These are phyloP conservation scores for Oryza meyeriana DNA, from an alignment of 176 grass and related monocot genomes.

Conservation along the genomic window DNA sequence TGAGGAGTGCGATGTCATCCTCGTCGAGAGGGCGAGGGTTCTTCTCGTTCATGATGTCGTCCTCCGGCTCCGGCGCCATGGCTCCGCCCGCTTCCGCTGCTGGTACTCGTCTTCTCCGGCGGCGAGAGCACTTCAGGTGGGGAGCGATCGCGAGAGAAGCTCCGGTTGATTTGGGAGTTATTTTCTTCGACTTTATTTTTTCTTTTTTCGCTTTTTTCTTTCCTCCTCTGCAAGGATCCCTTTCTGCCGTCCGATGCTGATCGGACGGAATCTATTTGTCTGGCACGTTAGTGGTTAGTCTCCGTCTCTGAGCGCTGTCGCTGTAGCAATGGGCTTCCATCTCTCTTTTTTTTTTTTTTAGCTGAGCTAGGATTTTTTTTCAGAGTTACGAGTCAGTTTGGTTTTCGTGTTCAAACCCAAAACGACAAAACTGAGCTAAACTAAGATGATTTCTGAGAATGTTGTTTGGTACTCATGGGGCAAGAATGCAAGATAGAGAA, in stretches of 20 bases:
- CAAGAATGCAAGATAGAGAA: background rate
- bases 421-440: too few species aligned
- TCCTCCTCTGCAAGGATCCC: background rate
- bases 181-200: background rate
- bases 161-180: background rate
- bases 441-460: background rate
- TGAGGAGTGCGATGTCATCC: conserved; percentile 81
- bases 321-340: background rate
- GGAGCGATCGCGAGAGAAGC: background rate
- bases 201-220: background rate
- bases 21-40: conserved; percentile 70
- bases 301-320: too few species aligned
- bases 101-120: background rate
- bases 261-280: background rate
- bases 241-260: background rate
- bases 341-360: too few species aligned
- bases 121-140: background rate
- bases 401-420: too few species aligned
- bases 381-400: too few species aligned
- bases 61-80: conserved; percentile 75
- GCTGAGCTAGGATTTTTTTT: too few species aligned
- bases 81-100: background rate
- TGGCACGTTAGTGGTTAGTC: too few species aligned
- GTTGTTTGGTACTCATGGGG: too few species aligned
- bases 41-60: conserved; percentile 78